Conservation (phyloP, 1,284 basidiomycete genomes). For the Microbotryomycetes sp. region DNA sequence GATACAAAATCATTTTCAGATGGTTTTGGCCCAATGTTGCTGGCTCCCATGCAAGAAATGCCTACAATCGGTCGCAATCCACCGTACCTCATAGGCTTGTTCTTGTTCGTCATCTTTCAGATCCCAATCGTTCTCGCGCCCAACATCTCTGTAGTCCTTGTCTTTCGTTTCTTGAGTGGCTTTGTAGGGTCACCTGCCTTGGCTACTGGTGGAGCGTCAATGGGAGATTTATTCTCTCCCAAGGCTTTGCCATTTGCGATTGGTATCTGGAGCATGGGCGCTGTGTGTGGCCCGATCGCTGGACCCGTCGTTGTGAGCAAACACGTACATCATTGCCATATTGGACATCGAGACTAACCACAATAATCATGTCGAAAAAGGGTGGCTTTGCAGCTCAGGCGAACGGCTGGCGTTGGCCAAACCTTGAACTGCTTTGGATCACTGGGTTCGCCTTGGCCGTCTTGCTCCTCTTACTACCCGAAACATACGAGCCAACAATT, state of each 20-base stretch:
- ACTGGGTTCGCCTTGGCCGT: conserved; percentile 25
- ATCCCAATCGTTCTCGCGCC: conserved; percentile 30
- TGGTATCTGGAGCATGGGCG: conserved; percentile 34
- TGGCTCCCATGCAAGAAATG: conserved; percentile 36
- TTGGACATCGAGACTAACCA: conserved; percentile 1
- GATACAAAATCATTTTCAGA: conserved; percentile 31
- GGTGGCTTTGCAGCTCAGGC: conserved; percentile 1
- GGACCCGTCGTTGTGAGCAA: conserved; percentile 7
- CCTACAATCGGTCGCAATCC: conserved; percentile 32
- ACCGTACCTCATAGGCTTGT: conserved; percentile 32
- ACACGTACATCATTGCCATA: conserved; percentile 8
- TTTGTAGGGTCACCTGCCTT: conserved; percentile 43
- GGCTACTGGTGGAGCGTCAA: conserved; percentile 41
- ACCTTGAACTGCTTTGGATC: conserved; percentile 37
- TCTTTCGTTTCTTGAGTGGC: conserved; percentile 39
- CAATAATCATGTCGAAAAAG: not conserved
- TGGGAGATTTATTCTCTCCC: conserved; percentile 37
- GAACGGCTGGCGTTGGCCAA: conserved; percentile 41
- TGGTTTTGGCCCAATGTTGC: conserved; percentile 34
- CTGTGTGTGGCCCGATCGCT: conserved; percentile 16
- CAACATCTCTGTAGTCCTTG: conserved; percentile 31
- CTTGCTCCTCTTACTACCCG: conserved; percentile 39
- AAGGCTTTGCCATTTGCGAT: conserved; percentile 37
- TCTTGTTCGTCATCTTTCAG: conserved; percentile 6
- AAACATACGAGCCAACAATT: conserved; percentile 42